Evolutionary conservation across 306 rosid genomes (phyloP), one percentile per base, ranked within the genome.

Genomic region (Quercus rubra): DNA sequence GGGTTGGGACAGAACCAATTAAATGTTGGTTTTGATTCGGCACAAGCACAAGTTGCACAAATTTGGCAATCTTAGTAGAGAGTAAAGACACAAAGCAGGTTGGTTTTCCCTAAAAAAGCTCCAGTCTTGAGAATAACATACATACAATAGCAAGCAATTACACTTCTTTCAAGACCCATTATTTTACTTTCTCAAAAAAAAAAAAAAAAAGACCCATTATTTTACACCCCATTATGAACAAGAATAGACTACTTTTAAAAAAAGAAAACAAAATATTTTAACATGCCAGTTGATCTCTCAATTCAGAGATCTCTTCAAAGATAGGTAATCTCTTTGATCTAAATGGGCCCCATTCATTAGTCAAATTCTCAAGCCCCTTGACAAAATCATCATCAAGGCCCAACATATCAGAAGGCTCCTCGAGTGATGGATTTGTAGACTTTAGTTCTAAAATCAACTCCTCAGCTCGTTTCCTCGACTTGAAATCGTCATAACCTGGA

Each of bases 311-410:
- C 85, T 94, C 92, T 66, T 92, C 97, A 86, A 94, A 94, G 68
- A 94, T 91, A 1, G 99, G 97, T 51, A 94, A 95, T 80, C 97
- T 88, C 80, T 84, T 91, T 51, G 97, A 77, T 81, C 94, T 87
- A 71, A 79, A 73, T 19, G 92, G 86, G 23, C 85, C 80, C 93
- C 93, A 84, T 31, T 71, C 81, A 79, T 83, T 81, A 73, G 88
- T 67, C 70, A 90, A 74, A 2, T 88, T 91, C 73, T 94, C 98
- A 20, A 94, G 92, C 56, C 93, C 97, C 79, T 88, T 86, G 2
- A 91, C 73, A 49, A 91, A 79, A 31, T 86, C 95, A 80, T 85
- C 97, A 77, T 89, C 97, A 74, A 85, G 81, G 8, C 79, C 83
- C 74, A 81, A 66, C 27, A 74, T 18, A 10, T 70, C 82, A 70